These are phyloP conservation scores for Aegilops speltoides DNA, from an alignment of 176 grass and related monocot genomes.

Conservation along the genomic window DNA sequence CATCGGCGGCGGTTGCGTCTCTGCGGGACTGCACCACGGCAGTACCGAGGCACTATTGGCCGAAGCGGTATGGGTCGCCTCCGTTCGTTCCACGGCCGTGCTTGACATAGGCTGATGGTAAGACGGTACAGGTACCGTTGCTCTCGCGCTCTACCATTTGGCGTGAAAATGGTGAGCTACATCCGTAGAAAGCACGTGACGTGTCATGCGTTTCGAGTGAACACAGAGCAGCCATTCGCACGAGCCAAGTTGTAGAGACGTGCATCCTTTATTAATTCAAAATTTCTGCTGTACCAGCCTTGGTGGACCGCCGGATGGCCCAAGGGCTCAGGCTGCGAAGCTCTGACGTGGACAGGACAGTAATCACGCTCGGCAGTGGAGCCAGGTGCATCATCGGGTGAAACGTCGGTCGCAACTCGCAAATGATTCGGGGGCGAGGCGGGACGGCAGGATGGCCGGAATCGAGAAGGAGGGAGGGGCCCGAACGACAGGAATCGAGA, in stretches of 20 bases:
- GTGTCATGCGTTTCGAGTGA: background rate
- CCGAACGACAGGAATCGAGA: background rate
- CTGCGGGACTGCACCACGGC: too few relatives aligned
- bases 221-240: background rate
- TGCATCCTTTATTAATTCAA: background rate
- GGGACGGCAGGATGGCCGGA: background rate
- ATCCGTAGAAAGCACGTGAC: background rate
- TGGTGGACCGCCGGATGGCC: too few relatives aligned
- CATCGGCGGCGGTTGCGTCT: too few relatives aligned
- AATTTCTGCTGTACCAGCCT: too few relatives aligned
- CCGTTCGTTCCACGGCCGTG: too few relatives aligned
- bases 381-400: background rate
- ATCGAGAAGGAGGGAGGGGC: background rate
- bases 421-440: slow-evolving; percentile 9
- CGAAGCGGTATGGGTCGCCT: too few relatives aligned
- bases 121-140: too few relatives aligned
- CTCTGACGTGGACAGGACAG: background rate
- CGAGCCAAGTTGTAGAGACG: background rate
- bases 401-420: background rate
- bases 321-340: background rate
- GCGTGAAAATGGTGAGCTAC: too few relatives aligned
- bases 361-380: background rate
- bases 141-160: too few relatives aligned
- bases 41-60: too few relatives aligned
- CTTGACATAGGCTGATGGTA: too few relatives aligned